phyloP scores from a whole-genome alignment of 352 stramenopile genomes.

The Globisporangium irregulare region DNA sequence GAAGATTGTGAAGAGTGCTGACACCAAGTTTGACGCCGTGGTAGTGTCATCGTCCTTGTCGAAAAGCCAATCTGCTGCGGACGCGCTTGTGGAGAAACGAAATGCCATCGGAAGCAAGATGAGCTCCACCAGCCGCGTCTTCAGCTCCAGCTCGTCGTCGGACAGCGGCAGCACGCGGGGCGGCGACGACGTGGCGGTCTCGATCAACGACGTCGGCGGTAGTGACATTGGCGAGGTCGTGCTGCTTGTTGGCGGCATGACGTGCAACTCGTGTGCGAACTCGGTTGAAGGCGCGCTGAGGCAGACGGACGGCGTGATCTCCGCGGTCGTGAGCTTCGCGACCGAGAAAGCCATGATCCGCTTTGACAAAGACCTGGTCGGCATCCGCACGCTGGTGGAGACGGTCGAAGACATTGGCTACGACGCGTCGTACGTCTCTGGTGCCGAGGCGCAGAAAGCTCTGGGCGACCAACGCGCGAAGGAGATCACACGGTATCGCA shows the following conservation, averaged over 20 bases:
- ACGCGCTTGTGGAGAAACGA: not conserved
- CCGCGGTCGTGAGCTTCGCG: conserved; percentile 81
- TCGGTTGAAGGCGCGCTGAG: conserved; percentile 89
- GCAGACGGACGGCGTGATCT: conserved; percentile 69
- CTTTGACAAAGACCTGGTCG: conserved; percentile 74
- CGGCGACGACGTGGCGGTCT: conserved; percentile 33
- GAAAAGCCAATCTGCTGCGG: not conserved
- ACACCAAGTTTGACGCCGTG: conserved; percentile 41
- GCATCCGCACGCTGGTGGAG: conserved; percentile 83
- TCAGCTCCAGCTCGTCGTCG: conserved; percentile 11
- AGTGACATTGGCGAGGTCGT: conserved; percentile 60
- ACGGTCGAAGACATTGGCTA: conserved; percentile 90
- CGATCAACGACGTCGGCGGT: conserved; percentile 24
- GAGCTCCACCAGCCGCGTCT: conserved; percentile 8
- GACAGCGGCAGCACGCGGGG: conserved; percentile 3
- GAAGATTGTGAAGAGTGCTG: conserved; percentile 36
- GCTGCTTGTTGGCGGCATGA: conserved; percentile 87
- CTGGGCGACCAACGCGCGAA: conserved; percentile 79
- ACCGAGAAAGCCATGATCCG: conserved; percentile 80
- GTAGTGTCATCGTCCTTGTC: conserved; percentile 16
- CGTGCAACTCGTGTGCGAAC: conserved; percentile 89
- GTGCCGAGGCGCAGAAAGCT: conserved; percentile 67
- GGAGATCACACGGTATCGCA: conserved; percentile 75
- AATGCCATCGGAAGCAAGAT: conserved; percentile 1
- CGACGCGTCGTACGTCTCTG: conserved; percentile 73